A percentile compares a stretch with the other conserved stretches of the same genome.
These are phyloP conservation scores for Erythrobasidium hasegawianum DNA, from an alignment of 1,284 basidiomycete genomes.

Conservation along the genomic window DNA sequence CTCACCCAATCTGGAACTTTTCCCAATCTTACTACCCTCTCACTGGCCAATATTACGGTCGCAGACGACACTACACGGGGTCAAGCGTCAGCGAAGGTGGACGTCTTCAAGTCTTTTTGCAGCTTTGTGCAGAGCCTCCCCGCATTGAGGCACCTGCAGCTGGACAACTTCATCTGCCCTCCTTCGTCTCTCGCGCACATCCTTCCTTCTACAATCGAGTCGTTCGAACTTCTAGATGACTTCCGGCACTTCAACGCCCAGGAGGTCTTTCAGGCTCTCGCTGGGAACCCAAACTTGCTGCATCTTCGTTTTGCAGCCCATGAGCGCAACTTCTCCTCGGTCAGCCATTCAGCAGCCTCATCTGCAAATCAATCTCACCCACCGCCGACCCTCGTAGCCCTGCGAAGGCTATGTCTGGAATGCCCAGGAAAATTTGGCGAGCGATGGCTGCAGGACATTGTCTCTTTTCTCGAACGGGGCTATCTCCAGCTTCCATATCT, in stretches of 20 bases:
- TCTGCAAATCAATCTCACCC: too few relatives aligned
- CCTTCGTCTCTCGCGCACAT: neutral
- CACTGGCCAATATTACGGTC: neutral
- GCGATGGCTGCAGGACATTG: too few relatives aligned
- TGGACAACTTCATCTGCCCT: neutral
- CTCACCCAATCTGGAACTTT: neutral
- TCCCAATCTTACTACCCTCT: neutral
- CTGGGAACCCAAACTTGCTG: neutral
- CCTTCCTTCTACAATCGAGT: neutral
- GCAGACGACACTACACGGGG: neutral
- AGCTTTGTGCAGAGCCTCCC: neutral
- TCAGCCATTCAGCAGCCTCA: too few relatives aligned
- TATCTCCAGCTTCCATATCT: too few relatives aligned
- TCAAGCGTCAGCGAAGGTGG: neutral
- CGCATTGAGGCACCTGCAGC: neutral
- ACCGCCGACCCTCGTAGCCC: too few relatives aligned
- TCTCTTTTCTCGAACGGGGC: too few relatives aligned
- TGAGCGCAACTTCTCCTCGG: too few relatives aligned
- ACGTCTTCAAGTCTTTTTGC: neutral
- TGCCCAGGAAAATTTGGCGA: too few relatives aligned
- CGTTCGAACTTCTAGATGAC: neutral
- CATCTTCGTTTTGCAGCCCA: neutral
- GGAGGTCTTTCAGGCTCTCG: neutral
- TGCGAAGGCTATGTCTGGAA: too few relatives aligned
- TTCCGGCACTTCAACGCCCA: neutral